A percentile compares a stretch with the other conserved stretches of the same genome.
These are phyloP conservation scores for Avena atlantica DNA, from an alignment of 176 grass and related monocot species.

Conservation along the genomic window DNA sequence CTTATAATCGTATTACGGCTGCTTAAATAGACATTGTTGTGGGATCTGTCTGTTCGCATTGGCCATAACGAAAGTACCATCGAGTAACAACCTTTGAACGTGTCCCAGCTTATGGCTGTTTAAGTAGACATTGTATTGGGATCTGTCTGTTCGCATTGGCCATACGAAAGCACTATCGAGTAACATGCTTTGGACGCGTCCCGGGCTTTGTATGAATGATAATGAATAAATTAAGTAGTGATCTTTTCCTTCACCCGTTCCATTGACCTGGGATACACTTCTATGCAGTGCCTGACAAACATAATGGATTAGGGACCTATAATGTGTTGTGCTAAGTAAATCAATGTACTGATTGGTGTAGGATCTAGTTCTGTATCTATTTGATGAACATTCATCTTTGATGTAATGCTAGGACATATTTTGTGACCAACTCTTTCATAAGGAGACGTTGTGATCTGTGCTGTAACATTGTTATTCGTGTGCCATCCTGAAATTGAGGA, in stretches of 20 bases:
- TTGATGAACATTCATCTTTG: conserved; percentile 16
- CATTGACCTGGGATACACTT: neutral
- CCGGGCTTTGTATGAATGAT: conserved; percentile 1
- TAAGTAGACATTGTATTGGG: neutral
- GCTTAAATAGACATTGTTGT: neutral
- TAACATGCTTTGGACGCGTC: conserved; percentile 9
- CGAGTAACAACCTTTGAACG: neutral
- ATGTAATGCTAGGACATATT: neutral
- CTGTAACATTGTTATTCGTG: conserved; percentile 7
- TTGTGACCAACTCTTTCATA: neutral
- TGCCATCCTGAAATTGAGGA: conserved; percentile 6
- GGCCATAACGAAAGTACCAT: conserved; percentile 15
- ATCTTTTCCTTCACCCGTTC: neutral
- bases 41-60: neutral
- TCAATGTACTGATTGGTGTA: neutral
- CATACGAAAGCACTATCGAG: conserved; percentile 11
- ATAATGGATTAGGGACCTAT: neutral
- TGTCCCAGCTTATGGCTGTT: neutral
- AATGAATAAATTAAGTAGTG: neutral
- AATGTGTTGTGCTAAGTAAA: conserved; percentile 12
- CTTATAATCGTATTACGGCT: neutral
- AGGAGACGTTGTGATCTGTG: neutral
- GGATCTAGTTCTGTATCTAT: neutral
- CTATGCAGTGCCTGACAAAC: conserved; percentile 11
- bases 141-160: neutral